Conservation (phyloP, 1,284 basidiomycete species). For the Trichosporon ovoides region DNA sequence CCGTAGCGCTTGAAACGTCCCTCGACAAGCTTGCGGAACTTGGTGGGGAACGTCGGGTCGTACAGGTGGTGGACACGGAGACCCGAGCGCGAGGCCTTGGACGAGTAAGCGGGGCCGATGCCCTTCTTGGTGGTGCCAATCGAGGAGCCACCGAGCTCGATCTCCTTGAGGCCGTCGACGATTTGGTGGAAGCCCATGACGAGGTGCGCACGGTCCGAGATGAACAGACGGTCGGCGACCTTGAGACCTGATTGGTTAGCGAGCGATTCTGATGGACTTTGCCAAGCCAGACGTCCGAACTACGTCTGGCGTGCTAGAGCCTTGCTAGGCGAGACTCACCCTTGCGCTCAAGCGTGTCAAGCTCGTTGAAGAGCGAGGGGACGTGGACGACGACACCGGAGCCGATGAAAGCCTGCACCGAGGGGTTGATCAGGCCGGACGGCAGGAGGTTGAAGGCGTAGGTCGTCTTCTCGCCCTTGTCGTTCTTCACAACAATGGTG, state of each 20-base stretch:
- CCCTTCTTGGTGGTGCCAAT: constrained; percentile 98
- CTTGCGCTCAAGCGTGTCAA: constrained; percentile 79
- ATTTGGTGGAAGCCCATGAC: constrained; percentile 99
- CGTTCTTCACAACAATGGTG: constrained; percentile 82
- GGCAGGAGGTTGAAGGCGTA: constrained; percentile 96
- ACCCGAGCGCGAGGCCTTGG: constrained; percentile 93
- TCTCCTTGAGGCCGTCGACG: constrained; percentile 96
- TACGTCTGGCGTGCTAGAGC: not conserved
- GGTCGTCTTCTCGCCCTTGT: constrained; percentile 65
- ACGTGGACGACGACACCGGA: constrained; percentile 92
- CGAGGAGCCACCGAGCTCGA: constrained; percentile 86
- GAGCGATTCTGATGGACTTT: not conserved
- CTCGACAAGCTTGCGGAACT: constrained; percentile 94
- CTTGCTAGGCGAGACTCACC: constrained; percentile 53
- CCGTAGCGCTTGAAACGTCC: constrained; percentile 98
- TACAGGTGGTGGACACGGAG: constrained; percentile 95
- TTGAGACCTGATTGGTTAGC: constrained; percentile 62
- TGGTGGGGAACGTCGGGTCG: constrained; percentile 79
- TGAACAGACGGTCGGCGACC: constrained; percentile 77
- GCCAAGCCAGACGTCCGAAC: not conserved
- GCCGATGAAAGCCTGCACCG: constrained; percentile 83
- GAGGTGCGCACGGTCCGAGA: constrained; percentile 93
- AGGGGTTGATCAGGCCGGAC: constrained; percentile 83
- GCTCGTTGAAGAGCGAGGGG: constrained; percentile 90
- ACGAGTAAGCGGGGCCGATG: constrained; percentile 96